phyloP scores from a whole-genome alignment of 805 yeast species.

The Candida mattraensis region DNA sequence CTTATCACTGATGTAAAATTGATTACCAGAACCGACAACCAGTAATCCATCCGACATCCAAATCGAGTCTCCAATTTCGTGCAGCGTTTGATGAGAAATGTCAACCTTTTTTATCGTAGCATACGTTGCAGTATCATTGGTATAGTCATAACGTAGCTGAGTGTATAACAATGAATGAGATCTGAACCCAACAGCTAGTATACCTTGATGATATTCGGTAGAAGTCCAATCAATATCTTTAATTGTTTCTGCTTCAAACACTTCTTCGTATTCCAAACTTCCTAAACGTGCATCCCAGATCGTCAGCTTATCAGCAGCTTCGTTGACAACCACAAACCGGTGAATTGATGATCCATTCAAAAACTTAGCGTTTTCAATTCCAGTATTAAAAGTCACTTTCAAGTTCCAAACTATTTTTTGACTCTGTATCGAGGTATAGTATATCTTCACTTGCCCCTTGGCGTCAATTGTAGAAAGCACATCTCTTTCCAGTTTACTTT shows the following conservation, averaged over 20 bases:
- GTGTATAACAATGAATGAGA: conserved; percentile 66
- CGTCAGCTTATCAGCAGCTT: conserved; percentile 47
- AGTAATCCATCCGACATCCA: conserved; percentile 82
- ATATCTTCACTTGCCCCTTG: conserved; percentile 49
- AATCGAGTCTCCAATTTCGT: conserved; percentile 81
- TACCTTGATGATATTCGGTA: conserved; percentile 61
- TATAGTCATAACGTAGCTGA: conserved; percentile 85
- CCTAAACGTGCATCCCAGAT: conserved; percentile 80
- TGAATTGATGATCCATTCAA: conserved; percentile 75
- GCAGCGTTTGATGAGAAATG: conserved; percentile 69
- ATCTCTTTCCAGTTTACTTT: conserved; percentile 34
- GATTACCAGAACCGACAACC: conserved; percentile 88
- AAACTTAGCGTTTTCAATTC: conserved; percentile 48
- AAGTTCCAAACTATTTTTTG: conserved; percentile 50
- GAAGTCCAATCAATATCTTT: conserved; percentile 88
- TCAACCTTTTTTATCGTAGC: conserved; percentile 72
- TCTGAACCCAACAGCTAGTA: conserved; percentile 77
- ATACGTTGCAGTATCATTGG: conserved; percentile 76
- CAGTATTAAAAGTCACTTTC: conserved; percentile 53
- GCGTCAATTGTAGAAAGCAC: conserved; percentile 60
- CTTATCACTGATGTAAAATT: conserved; percentile 79
- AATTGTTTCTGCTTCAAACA: conserved; percentile 39
- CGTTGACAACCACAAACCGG: conserved; percentile 74
- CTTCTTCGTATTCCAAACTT: conserved; percentile 62
- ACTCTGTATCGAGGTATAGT: conserved; percentile 38